Conservation (phyloP, 2,329 filamentous ascomycete species). For the Fusarium sp. region DNA sequence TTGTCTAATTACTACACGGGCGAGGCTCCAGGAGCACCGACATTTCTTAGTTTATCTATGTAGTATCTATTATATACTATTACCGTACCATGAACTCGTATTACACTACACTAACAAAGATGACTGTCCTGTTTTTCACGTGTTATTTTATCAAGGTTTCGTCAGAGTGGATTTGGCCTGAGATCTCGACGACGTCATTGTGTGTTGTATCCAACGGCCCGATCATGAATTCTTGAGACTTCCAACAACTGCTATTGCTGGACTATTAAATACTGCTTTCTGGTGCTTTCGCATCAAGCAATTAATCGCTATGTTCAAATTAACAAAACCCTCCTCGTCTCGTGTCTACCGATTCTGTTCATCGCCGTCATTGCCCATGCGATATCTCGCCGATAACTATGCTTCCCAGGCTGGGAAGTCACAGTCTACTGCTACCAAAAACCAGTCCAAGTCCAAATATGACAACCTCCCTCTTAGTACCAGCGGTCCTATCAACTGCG, state of each 20-base stretch:
- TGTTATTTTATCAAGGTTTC: slow-evolving; percentile 24
- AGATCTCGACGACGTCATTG: slow-evolving; percentile 39
- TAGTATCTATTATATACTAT: not conserved
- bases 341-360: slow-evolving; percentile 1
- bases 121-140: slow-evolving; percentile 1
- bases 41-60: slow-evolving; percentile 47
- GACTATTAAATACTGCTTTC: slow-evolving; percentile 7
- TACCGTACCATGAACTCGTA: not conserved
- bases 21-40: slow-evolving; percentile 66
- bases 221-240: slow-evolving; percentile 11
- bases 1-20: slow-evolving; percentile 55
- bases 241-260: not conserved
- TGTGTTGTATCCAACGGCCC: not conserved
- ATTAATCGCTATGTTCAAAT: slow-evolving; percentile 20
- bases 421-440: slow-evolving; percentile 34
- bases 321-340: slow-evolving; percentile 6
- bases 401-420: slow-evolving; percentile 36
- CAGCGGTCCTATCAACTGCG: slow-evolving; percentile 53
- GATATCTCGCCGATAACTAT: slow-evolving; percentile 10
- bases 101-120: not conserved
- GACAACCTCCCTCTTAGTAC: slow-evolving; percentile 53
- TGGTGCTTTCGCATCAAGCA: not conserved
- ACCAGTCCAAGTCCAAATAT: slow-evolving; percentile 48
- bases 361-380: slow-evolving; percentile 2
- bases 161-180: slow-evolving; percentile 35